Evolutionary conservation across 1,284 basidiomycete genomes (phyloP), one percentile per base, ranked within the genome.

Genomic region (Veloboletus limbatus): DNA sequence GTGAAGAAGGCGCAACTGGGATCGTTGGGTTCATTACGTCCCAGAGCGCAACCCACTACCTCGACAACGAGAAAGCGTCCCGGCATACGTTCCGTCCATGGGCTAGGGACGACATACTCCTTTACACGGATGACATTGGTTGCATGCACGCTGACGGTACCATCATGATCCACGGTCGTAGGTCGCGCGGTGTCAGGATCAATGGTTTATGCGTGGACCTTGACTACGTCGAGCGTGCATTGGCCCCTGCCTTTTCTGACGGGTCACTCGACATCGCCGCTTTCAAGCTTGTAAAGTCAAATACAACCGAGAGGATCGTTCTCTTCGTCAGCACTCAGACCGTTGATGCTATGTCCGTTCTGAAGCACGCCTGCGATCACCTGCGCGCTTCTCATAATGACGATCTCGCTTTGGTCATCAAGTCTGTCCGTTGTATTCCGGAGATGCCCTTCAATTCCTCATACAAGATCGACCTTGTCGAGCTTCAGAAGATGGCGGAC

Each of bases 381-480:
- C 45, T 62, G 20, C 47, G 60, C 2, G 10, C 31, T 17, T 55
- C 47, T 8, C 43, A 48, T 27, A 46, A 47, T 14, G 51, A 56
- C 8, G 52, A 60, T 22, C 47, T 65, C 7, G 51, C 60, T 17
- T 48, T 54, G 45, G 43, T 54, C 20, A 26, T 64, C 43, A 40
- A 40, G 17, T 50, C 54, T 6, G 58, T 58, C 17, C 60, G 52
- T 17, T 56, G 55, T 20, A 43, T 61, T 25, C 28, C 49, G 11
- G 57, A 65, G 37, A 59, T 62, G 60, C 62, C 59, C 4, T 62
- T 63, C 44, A 65, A 65, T 6, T 38, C 62, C 0, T 62, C 58
- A 6, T 63, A 65, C 52, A 61, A 65, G 50, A 50, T 61, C 13
- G 59, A 61, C 37, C 49, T 64, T 13, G 53, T 40, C n/a, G 34